These are phyloP conservation scores for Yamadazyma nakazawae DNA, from an alignment of 805 yeast genomes.

Conservation along the genomic window DNA sequence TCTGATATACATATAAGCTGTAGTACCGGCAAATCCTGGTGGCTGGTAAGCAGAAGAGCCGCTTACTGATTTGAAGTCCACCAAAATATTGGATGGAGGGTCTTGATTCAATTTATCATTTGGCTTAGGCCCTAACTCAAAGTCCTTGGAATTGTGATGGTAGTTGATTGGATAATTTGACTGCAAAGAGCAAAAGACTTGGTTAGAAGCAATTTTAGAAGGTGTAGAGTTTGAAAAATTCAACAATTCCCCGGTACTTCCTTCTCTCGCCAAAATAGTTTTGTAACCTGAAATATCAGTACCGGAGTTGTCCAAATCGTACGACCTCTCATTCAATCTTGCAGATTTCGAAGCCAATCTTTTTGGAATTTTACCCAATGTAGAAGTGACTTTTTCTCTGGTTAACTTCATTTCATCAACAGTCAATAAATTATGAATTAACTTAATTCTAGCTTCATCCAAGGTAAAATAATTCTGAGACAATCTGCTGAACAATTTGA, in stretches of 20 bases:
- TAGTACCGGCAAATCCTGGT: slow-evolving; percentile 65
- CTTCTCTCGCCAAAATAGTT: slow-evolving; percentile 63
- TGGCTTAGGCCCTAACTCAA: slow-evolving; percentile 42
- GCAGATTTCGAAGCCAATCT: slow-evolving; percentile 45
- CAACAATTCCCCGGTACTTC: slow-evolving; percentile 55
- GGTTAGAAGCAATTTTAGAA: slow-evolving; percentile 61
- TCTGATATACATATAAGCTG: slow-evolving; percentile 69
- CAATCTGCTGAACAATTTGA: slow-evolving; percentile 56
- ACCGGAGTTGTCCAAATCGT: slow-evolving; percentile 37
- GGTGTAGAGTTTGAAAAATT: slow-evolving; percentile 43
- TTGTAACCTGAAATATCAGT: slow-evolving; percentile 64
- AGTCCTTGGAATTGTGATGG: slow-evolving; percentile 25
- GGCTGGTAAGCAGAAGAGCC: slow-evolving; percentile 59
- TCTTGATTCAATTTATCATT: slow-evolving; percentile 47
- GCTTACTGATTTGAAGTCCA: slow-evolving; percentile 69
- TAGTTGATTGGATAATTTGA: slow-evolving; percentile 63
- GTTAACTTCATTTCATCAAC: slow-evolving; percentile 48
- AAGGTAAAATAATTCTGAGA: slow-evolving; percentile 51
- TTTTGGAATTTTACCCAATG: slow-evolving; percentile 60
- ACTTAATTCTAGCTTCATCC: slow-evolving; percentile 55
- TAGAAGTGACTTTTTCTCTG: slow-evolving; percentile 47
- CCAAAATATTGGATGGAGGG: slow-evolving; percentile 64
- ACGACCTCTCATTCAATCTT: slow-evolving; percentile 36
- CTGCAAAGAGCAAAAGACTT: slow-evolving; percentile 66
- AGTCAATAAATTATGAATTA: slow-evolving; percentile 51